Conservation (phyloP, 305 asterid genomes). For the Solanum hybrid region DNA sequence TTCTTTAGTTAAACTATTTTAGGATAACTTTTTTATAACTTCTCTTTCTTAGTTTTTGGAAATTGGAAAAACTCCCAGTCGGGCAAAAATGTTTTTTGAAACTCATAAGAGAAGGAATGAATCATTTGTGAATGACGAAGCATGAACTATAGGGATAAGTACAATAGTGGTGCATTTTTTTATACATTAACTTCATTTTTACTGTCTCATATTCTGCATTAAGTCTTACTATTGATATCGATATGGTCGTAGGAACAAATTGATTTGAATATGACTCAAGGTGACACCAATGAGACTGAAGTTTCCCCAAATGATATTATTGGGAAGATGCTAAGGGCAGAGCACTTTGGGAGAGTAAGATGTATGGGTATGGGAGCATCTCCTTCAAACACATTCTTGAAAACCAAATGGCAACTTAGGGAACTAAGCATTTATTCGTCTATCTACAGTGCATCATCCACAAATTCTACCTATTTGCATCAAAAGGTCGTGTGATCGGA, state of each 20-base stretch:
- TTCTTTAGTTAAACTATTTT: background rate
- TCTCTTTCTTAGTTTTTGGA: background rate
- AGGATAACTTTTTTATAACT: background rate
- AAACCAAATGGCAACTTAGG: too few relatives aligned
- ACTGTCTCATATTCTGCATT: too few relatives aligned
- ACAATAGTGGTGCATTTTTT: background rate
- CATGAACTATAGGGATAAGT: background rate
- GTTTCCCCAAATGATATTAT: too few relatives aligned
- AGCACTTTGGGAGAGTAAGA: too few relatives aligned
- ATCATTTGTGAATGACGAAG: background rate
- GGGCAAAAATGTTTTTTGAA: background rate
- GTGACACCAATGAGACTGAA: background rate
- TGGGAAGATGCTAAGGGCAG: too few relatives aligned
- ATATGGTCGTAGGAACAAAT: background rate
- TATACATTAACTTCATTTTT: background rate
- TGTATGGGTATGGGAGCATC: too few relatives aligned
- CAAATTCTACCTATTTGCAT: too few relatives aligned
- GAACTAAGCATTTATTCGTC: too few relatives aligned
- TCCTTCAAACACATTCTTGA: too few relatives aligned
- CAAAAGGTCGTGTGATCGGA: too few relatives aligned
- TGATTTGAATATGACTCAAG: background rate
- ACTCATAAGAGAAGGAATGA: background rate
- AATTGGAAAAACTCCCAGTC: background rate
- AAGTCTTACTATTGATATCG: background rate
- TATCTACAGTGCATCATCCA: too few relatives aligned